Evolutionary conservation across 768 basidiomycete genomes (phyloP), one percentile per base, ranked within the genome.

Genomic region (Trametes coccinea): DNA sequence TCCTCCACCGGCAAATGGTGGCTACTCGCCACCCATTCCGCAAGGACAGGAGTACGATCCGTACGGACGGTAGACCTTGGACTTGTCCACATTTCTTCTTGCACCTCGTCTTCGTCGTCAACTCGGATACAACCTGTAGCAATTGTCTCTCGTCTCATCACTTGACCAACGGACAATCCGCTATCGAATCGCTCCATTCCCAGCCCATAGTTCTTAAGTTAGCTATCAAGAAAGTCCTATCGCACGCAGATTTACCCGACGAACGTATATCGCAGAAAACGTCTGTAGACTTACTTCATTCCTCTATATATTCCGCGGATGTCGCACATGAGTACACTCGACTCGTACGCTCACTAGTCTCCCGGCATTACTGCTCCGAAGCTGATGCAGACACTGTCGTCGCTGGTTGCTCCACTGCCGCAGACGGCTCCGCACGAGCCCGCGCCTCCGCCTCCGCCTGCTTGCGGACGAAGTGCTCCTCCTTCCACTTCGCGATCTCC

Each of bases 401-500:
- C 14, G 43, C 43, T 0, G 50, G 37, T 4, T 46, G 50, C 27
- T 46, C 50, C 8, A 34, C 49, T 2, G 45, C 44, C 22, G 55
- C 44, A 22, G 56, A 37, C 33, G 40, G 49, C 30, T 51, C 47
- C 14, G 31, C 22, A 13, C 29, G 45, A 10, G 49, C 33, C 9
- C 27, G 40, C 9, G 54, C 55, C 29, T 44, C 59, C 30, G 47
- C 52, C 22, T 44, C 58, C 6, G 56, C 57, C 8, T 53, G 37
- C 34, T 47, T 22, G 16, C 56, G 60, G 8, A 34, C 51, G 34
- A 59, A 11, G 0, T 57, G 75, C 65, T 79, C 77, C 58, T 77
- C 82, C 70, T 82, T 88, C 93, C 93, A 95, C 71, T 84, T 86
- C 34, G 84, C 79, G 34, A 95, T 94, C 63, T 90, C 92, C 8